phyloP scores from a whole-genome alignment of 1,284 basidiomycete genomes.

The Retiboletus fuscus region DNA sequence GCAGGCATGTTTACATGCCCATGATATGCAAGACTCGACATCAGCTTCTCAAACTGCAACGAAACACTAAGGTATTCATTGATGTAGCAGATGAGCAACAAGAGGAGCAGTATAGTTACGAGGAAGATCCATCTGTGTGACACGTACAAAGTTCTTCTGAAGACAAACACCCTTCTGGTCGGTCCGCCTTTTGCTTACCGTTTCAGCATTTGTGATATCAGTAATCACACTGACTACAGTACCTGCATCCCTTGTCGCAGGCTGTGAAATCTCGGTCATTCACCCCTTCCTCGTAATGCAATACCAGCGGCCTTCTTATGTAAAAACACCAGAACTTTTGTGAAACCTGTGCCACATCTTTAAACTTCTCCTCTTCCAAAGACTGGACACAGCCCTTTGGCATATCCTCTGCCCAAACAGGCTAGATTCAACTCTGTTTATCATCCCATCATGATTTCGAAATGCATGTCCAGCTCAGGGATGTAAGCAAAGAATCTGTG shows the following conservation, averaged over 20 bases:
- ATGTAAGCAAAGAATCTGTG: too few species aligned
- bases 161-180: background rate
- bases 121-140: background rate
- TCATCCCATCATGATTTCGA: background rate
- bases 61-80: too few species aligned
- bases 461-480: slow-evolving; percentile 11
- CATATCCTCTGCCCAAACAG: slow-evolving; percentile 17
- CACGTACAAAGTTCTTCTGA: background rate
- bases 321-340: background rate
- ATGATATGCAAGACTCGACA: background rate
- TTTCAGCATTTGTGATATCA: background rate
- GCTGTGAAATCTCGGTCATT: slow-evolving; percentile 17
- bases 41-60: too few species aligned
- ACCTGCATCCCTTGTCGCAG: background rate
- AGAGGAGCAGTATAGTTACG: background rate
- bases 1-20: background rate
- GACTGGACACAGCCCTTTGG: slow-evolving; percentile 4
- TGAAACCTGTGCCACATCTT: background rate
- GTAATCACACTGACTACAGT: slow-evolving; percentile 14
- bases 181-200: background rate
- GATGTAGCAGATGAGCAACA: background rate
- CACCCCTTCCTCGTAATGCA: background rate
- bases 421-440: background rate
- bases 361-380: slow-evolving; percentile 21
- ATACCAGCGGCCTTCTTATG: background rate